Percentiles rank a stretch among this genome's conserved stretches.
Evolutionary conservation across 1,284 basidiomycete species (phyloP).

Genomic region (Dichomitus squalens): DNA sequence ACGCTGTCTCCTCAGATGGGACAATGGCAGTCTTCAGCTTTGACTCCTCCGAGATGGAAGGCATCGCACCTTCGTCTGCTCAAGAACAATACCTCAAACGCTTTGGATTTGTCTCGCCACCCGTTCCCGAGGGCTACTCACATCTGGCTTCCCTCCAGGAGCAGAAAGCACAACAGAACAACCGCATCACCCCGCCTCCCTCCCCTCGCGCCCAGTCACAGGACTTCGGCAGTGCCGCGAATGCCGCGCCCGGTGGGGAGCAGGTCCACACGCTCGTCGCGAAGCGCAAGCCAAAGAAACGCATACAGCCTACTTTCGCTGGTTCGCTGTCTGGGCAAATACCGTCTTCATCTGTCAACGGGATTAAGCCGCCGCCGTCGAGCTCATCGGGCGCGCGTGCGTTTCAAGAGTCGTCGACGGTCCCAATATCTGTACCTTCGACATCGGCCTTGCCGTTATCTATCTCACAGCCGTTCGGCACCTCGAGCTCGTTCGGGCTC

Average conservation of each 20-base stretch:
- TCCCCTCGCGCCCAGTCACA: conserved; percentile 41
- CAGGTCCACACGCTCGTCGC: conserved; percentile 73
- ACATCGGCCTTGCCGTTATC: conserved; percentile 17
- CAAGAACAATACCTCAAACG: conserved; percentile 80
- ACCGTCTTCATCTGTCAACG: conserved; percentile 39
- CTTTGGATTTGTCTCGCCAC: conserved; percentile 71
- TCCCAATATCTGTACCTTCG: conserved; percentile 17
- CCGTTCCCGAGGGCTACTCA: conserved; percentile 68
- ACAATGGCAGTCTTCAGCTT: conserved; percentile 90
- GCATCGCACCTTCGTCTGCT: conserved; percentile 74
- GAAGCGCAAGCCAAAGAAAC: conserved; percentile 67
- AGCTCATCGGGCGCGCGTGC: conserved; percentile 16
- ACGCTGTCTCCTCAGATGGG: conserved; percentile 95
- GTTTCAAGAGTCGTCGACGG: conserved; percentile 28
- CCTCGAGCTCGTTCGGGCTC: conserved; percentile 18
- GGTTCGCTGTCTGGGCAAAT: conserved; percentile 34
- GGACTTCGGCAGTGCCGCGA: conserved; percentile 38
- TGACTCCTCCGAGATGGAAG: conserved; percentile 78
- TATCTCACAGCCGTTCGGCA: conserved; percentile 21
- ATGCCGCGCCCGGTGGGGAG: conserved; percentile 44
- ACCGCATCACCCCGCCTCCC: conserved; percentile 51
- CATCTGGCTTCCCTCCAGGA: conserved; percentile 42
- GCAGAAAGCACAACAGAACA: conserved; percentile 14
- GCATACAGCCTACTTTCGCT: conserved; percentile 57
- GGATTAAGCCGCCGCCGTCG: conserved; percentile 18